These are phyloP conservation scores for Candida pseudoviswanathii DNA, from an alignment of 1,139 yeast species.

Conservation along the genomic window DNA sequence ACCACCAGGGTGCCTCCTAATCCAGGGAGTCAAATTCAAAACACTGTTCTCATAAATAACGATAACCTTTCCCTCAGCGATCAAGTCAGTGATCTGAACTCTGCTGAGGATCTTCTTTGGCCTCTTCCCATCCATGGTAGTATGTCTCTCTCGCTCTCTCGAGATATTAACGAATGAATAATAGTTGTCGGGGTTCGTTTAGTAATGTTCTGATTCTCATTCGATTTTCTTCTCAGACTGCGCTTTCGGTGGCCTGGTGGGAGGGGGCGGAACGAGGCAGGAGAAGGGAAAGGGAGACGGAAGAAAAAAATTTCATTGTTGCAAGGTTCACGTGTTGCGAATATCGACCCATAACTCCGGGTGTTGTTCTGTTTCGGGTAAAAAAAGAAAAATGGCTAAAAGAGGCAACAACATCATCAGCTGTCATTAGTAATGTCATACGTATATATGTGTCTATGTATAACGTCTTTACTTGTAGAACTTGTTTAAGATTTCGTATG, in stretches of 20 bases:
- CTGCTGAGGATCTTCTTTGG: constrained; percentile 17
- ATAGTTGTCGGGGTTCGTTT: neutral
- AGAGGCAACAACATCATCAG: neutral
- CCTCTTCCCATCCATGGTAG: constrained; percentile 1
- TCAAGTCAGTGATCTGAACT: constrained; percentile 42
- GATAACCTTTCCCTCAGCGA: constrained; percentile 68
- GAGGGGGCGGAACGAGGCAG: neutral
- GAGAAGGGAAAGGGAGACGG: neutral
- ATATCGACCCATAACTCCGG: neutral
- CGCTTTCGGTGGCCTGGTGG: neutral
- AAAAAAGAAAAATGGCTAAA: too few relatives aligned
- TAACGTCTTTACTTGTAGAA: constrained; percentile 11
- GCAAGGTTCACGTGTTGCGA: neutral
- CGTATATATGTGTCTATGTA: neutral
- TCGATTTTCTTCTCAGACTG: neutral
- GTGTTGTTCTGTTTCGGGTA: neutral
- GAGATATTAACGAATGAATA: neutral
- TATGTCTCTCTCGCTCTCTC: neutral
- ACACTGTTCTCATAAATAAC: constrained; percentile 67
- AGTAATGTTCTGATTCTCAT: constrained; percentile 1
- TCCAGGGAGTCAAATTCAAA: constrained; percentile 70
- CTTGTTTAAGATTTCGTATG: constrained; percentile 27
- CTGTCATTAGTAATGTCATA: neutral
- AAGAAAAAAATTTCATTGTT: neutral
- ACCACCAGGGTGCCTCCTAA: constrained; percentile 83